phyloP scores from a whole-genome alignment of 202 grass and related monocot genomes.

The Setaria viridis region DNA sequence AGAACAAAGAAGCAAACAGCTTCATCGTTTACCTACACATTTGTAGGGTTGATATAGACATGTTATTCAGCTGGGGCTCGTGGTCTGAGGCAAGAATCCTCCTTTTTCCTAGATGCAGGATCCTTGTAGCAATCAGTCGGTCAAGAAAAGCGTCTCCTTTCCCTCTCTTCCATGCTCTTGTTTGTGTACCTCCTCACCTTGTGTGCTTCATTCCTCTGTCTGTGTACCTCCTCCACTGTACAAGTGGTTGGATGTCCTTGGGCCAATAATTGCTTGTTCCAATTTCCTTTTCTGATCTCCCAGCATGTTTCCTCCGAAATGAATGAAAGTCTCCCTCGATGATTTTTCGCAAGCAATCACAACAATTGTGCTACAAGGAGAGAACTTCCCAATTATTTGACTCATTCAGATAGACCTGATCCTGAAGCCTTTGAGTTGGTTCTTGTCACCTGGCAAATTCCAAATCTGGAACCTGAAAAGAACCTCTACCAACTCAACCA shows the following conservation, averaged over 20 bases:
- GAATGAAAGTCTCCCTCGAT: no score
- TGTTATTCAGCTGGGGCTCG: constrained; percentile 12
- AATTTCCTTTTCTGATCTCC: background rate
- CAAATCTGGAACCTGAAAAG: constrained; percentile 17
- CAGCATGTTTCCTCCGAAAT: constrained; percentile 17
- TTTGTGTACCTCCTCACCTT: constrained; percentile 32
- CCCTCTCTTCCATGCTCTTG: constrained; percentile 18
- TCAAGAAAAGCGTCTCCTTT: constrained; percentile 26
- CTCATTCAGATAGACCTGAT: background rate
- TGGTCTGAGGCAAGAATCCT: constrained; percentile 27
- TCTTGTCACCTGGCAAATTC: constrained; percentile 1
- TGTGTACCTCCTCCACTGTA: constrained; percentile 33
- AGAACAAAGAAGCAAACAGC: background rate
- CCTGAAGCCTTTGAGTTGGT: background rate
- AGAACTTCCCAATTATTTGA: background rate
- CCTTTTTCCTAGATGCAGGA: constrained; percentile 2
- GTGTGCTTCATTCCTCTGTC: constrained; percentile 31
- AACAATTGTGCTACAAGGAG: constrained; percentile 20
- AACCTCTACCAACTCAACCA: constrained; percentile 23
- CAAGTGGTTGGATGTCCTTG: constrained; percentile 11
- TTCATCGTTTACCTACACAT: background rate
- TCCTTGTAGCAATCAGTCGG: constrained; percentile 24
- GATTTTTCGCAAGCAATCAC: constrained; percentile 11
- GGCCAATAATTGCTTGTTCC: constrained; percentile 32
- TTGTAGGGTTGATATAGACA: background rate